Evolutionary conservation across 805 yeast genomes (phyloP).

Genomic region (Saccharomyces paradoxus): DNA sequence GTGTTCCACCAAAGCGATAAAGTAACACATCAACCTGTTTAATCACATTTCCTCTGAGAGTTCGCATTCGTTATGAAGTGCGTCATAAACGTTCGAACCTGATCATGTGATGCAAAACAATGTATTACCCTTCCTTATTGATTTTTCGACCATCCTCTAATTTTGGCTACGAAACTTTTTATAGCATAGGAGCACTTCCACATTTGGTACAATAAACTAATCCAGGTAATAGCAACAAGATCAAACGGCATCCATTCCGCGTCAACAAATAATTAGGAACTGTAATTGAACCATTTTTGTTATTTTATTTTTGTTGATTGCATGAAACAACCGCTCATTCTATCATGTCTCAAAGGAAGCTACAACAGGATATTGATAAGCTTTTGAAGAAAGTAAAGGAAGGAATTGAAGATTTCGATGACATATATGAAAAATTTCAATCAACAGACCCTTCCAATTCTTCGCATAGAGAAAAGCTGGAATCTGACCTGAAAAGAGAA

Average conservation of each 20-base stretch:
- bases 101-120: background rate
- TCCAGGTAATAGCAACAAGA: background rate
- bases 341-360: constrained; percentile 40
- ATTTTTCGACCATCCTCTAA: background rate
- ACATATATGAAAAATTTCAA: constrained; percentile 75
- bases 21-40: background rate
- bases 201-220: background rate
- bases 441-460: constrained; percentile 57
- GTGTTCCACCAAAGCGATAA: background rate
- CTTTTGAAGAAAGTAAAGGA: constrained; percentile 87
- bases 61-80: too few relatives aligned
- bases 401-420: constrained; percentile 81
- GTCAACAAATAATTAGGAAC: background rate
- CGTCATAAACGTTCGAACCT: background rate
- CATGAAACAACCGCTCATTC: background rate
- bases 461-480: constrained; percentile 89
- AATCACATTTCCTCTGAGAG: too few relatives aligned
- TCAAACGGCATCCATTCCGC: background rate
- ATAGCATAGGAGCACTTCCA: background rate
- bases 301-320: background rate
- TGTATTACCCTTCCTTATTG: background rate
- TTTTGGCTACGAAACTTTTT: background rate
- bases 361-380: constrained; percentile 76
- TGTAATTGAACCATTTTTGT: background rate
- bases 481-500: constrained; percentile 85